Evolutionary conservation across 2,329 filamentous ascomycete genomes (phyloP), one percentile per base, ranked within the genome.

Genomic region (Colletotrichum salicis): DNA sequence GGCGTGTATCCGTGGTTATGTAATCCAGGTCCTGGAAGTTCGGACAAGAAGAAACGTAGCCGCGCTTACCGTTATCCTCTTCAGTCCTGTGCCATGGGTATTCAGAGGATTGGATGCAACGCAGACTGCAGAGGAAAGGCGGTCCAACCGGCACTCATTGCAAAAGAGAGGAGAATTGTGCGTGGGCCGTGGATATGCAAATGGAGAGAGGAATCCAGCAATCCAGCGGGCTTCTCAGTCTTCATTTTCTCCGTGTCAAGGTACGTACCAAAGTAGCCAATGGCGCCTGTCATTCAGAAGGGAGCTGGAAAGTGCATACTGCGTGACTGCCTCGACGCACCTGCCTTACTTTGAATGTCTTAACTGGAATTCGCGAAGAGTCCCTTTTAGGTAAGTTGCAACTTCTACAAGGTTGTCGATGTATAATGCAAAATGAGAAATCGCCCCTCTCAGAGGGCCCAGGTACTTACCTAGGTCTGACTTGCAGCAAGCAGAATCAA

Each of bases 111-210:
- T 48, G 29, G 60, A 45, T 54, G 22, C 31, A 54, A 54, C n/a
- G 45, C 60, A 15, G 48, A 51, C 48, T 63, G 31, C 31, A 63
- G 19, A 54, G 45, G 22, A 35, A 22, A 22, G 6, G 41, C 41
- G 33, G 52, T 29, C 60, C 48, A 63, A 48, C 60, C 60, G 45
- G 51, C 22, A 54, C n/a, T 45, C 60, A 5, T 54, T 54, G 31
- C 60, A 63, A 54, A 54, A 27, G 33, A 51, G 22, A 63, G 31
- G 33, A 24, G 37, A 63, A 37, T 63, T 63, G 60, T 63, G 60
- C 60, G 60, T 63, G 59, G 37, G 37, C 37, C 45, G 22, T 63
- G 41, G 19, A 48, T 48, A 22, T 48, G 19, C 24, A 57, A 57
- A 31, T n/a, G 19, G 55, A 57, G 51, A 22, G 15, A 22, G 24